These are phyloP conservation scores for Penicillium manginii DNA, from an alignment of 495 filamentous ascomycete species.

Conservation along the genomic window DNA sequence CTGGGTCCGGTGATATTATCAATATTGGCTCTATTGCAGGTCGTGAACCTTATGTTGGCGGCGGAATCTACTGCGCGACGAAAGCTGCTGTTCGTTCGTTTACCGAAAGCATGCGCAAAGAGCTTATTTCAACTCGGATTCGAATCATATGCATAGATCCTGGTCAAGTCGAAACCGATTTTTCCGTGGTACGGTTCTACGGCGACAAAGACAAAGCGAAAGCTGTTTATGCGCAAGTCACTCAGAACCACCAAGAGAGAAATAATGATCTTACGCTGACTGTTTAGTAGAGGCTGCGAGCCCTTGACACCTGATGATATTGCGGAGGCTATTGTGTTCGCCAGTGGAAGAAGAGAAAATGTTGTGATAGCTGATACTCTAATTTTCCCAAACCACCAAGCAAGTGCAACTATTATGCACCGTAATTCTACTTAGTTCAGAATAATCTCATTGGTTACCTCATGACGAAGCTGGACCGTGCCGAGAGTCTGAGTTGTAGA, in stretches of 20 bases:
- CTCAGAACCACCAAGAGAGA: neutral
- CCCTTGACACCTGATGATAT: neutral
- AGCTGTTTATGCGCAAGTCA: neutral
- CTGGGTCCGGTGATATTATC: neutral
- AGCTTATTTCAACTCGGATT: neutral
- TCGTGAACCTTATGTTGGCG: neutral
- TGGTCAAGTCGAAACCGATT: neutral
- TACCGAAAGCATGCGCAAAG: neutral
- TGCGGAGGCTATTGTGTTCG: neutral
- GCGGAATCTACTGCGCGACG: neutral
- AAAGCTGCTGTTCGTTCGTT: neutral
- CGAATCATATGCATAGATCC: neutral
- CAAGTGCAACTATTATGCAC: slow-evolving; percentile 1
- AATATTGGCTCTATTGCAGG: slow-evolving; percentile 1
- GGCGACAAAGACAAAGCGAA: neutral
- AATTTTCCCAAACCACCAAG: slow-evolving; percentile 1
- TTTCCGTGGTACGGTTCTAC: neutral
- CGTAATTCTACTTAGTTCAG: neutral
- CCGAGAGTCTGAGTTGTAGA: too few relatives aligned
- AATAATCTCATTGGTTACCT: too few relatives aligned
- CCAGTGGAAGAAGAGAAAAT: neutral
- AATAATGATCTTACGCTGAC: neutral
- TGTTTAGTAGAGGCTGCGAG: neutral
- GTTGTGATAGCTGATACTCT: neutral
- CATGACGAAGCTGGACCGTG: too few relatives aligned